phyloP scores from a whole-genome alignment of 2,329 filamentous ascomycete species.

The Fusarium xyrophilum region DNA sequence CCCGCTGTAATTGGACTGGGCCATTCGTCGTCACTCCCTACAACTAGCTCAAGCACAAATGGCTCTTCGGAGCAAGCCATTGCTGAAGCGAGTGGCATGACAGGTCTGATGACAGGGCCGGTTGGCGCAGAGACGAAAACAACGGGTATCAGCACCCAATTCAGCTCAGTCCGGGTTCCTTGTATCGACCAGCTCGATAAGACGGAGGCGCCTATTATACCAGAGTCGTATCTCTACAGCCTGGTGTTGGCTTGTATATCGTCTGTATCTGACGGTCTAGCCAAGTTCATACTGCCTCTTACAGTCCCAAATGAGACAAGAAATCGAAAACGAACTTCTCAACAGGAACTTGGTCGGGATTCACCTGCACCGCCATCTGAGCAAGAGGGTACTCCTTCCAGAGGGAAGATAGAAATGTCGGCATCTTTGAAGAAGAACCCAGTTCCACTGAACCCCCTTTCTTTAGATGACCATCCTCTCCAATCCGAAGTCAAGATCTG shows the following conservation, averaged over 20 bases:
- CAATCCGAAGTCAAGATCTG: conserved; percentile 76
- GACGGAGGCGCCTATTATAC: conserved; percentile 78
- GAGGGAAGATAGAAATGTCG: conserved; percentile 61
- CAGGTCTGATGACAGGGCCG: conserved; percentile 82
- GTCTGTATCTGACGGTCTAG: conserved; percentile 87
- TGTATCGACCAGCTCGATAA: conserved; percentile 97
- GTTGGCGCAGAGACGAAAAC: conserved; percentile 70
- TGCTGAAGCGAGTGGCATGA: conserved; percentile 84
- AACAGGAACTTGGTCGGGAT: conserved; percentile 53
- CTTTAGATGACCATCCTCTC: conserved; percentile 74
- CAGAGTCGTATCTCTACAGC: conserved; percentile 93
- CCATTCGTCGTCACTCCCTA: conserved; percentile 84
- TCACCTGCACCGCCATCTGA: conserved; percentile 53
- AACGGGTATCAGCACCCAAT: conserved; percentile 85
- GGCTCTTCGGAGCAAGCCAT: conserved; percentile 80
- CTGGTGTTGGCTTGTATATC: conserved; percentile 88
- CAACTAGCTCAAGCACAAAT: conserved; percentile 62
- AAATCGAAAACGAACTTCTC: conserved; percentile 57
- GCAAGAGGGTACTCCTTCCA: conserved; percentile 43
- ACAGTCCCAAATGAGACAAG: conserved; percentile 78
- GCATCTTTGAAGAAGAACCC: conserved; percentile 76
- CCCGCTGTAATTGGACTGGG: conserved; percentile 87
- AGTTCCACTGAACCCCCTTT: conserved; percentile 83
- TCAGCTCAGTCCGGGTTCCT: conserved; percentile 85
- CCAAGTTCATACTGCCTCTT: conserved; percentile 89